Percentiles rank a stretch among this genome's conserved stretches.
phyloP scores from a whole-genome alignment of 768 basidiomycete genomes.

The Russula compacta region DNA sequence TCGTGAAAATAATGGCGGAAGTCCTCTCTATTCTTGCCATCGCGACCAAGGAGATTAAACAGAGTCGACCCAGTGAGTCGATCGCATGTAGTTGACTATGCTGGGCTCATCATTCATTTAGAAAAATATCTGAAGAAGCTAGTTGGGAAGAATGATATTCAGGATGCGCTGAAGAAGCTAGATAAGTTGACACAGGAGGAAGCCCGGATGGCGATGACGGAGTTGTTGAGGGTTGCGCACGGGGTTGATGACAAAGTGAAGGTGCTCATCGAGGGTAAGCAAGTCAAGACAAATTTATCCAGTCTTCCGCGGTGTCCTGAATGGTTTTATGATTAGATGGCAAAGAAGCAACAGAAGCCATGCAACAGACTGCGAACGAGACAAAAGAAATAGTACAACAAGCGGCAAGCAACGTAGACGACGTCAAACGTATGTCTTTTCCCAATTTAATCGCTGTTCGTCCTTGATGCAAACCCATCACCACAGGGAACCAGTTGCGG shows the following conservation, averaged over 20 bases:
- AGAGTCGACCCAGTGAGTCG: background rate
- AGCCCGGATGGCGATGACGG: background rate
- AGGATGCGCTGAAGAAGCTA: background rate
- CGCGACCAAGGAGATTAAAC: background rate
- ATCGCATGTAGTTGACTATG: background rate
- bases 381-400: background rate
- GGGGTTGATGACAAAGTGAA: background rate
- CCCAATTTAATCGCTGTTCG: too few species aligned
- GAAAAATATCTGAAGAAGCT: background rate
- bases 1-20: background rate
- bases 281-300: rapidly evolving
- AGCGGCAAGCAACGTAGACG: background rate
- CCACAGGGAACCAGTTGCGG: background rate
- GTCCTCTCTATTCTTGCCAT: background rate
- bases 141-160: background rate
- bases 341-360: background rate
- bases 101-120: background rate
- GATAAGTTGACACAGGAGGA: background rate
- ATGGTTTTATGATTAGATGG: background rate
- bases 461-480: background rate
- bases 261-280: background rate
- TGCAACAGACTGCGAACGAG: background rate
- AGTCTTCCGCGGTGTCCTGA: background rate
- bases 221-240: background rate
- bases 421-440: background rate